Evolutionary conservation across 2,329 filamentous ascomycete genomes (phyloP).

Genomic region (Plectosphaerella cucumerina): DNA sequence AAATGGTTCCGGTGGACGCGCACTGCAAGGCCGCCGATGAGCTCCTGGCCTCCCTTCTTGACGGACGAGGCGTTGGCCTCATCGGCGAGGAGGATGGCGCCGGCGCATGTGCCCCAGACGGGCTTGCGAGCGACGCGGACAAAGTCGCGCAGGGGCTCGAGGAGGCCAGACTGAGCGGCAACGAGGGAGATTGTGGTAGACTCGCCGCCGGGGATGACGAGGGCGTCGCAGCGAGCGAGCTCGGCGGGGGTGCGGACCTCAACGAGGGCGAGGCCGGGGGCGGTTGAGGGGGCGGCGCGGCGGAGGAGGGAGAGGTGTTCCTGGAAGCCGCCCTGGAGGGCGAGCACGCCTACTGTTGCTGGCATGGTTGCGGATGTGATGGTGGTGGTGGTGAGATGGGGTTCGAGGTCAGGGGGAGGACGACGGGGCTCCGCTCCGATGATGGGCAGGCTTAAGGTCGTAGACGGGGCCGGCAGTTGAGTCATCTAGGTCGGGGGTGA

Average conservation of each 20-base stretch:
- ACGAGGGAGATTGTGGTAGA: constrained; percentile 91
- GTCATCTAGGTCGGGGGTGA: not conserved
- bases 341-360: constrained; percentile 54
- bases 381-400: not conserved
- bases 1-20: constrained; percentile 93
- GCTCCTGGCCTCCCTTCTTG: constrained; percentile 86
- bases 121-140: constrained; percentile 78
- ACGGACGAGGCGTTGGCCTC: constrained; percentile 68
- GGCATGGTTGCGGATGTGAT: constrained; percentile 9
- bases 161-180: constrained; percentile 71
- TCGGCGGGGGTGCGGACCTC: constrained; percentile 76
- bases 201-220: constrained; percentile 91
- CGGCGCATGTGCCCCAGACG: constrained; percentile 94
- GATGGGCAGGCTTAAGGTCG: not conserved
- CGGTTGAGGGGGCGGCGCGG: constrained; percentile 53
- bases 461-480: not conserved
- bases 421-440: not conserved
- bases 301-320: constrained; percentile 79
- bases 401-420: not conserved
- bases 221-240: constrained; percentile 69
- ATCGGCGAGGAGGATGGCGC: constrained; percentile 85
- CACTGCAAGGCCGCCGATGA: constrained; percentile 89
- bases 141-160: constrained; percentile 83
- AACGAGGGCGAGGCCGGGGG: constrained; percentile 36
- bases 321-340: constrained; percentile 88